phyloP scores from a whole-genome alignment of 495 filamentous ascomycete species.

The Xanthoparmelia taractica region DNA sequence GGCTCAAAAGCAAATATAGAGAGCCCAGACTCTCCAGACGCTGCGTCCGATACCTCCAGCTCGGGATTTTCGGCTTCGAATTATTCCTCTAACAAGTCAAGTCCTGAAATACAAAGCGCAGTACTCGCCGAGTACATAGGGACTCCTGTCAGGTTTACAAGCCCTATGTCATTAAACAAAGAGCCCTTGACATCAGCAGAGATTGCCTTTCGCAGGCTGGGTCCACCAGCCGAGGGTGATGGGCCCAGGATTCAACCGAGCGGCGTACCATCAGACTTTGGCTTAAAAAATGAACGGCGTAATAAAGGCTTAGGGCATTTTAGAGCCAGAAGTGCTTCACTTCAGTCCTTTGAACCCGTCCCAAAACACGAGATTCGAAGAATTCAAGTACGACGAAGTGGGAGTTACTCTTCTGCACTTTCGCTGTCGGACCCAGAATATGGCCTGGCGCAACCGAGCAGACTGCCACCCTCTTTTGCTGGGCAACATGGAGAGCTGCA shows the following conservation, averaged over 20 bases:
- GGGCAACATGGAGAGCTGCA: neutral
- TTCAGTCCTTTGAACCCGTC: conserved; percentile 18
- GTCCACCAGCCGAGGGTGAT: conserved; percentile 14
- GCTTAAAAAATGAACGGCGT: neutral
- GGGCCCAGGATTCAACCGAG: neutral
- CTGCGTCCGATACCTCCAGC: conserved; percentile 18
- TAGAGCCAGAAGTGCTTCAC: conserved; percentile 20
- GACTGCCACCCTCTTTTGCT: neutral
- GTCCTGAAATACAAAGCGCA: conserved; percentile 27
- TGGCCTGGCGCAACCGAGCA: neutral
- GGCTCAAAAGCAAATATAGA: neutral
- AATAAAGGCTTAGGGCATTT: conserved; percentile 16
- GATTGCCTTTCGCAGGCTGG: conserved; percentile 10
- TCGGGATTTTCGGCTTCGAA: conserved; percentile 25
- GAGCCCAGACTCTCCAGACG: neutral
- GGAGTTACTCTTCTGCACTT: conserved; percentile 16
- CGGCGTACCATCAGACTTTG: neutral
- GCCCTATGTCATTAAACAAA: neutral
- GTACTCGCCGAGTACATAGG: conserved; percentile 25
- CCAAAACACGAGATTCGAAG: conserved; percentile 18
- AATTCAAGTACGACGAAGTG: conserved; percentile 16
- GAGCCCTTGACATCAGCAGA: conserved; percentile 10
- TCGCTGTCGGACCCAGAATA: neutral
- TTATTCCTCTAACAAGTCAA: conserved; percentile 27
- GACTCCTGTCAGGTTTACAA: conserved; percentile 8